Conservation (phyloP, 1,284 basidiomycete species). For the Phellinidium pouzarii region DNA sequence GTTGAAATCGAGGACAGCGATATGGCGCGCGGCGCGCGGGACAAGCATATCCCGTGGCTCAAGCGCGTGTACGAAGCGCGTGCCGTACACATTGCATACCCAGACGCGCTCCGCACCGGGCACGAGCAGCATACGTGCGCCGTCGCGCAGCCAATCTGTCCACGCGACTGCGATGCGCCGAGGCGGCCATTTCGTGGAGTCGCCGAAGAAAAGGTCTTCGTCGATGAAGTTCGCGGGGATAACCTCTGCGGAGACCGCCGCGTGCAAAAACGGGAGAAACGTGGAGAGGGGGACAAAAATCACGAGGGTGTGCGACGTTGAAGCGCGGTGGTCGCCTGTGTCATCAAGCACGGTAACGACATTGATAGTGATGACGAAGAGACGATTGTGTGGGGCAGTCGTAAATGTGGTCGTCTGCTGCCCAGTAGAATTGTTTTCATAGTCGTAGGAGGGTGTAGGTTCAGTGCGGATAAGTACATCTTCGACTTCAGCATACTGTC, state of each 20-base stretch:
- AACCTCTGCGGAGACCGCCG: slow-evolving; percentile 16
- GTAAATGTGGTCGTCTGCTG: slow-evolving; percentile 41
- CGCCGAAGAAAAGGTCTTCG: not conserved
- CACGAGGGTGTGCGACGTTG: slow-evolving; percentile 25
- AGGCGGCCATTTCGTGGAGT: not conserved
- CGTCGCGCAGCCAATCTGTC: slow-evolving; percentile 45
- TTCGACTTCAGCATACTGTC: slow-evolving; percentile 24
- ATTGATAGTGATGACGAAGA: slow-evolving; percentile 44
- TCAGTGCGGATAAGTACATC: slow-evolving; percentile 48
- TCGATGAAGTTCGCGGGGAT: slow-evolving; percentile 5
- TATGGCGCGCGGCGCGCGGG: slow-evolving; percentile 12
- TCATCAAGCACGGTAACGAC: slow-evolving; percentile 24
- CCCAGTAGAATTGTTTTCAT: slow-evolving; percentile 16
- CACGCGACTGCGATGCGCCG: slow-evolving; percentile 28
- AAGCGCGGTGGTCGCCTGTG: slow-evolving; percentile 23
- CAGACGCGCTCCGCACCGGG: slow-evolving; percentile 35
- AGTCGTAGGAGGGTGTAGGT: slow-evolving; percentile 42
- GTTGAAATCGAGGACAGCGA: slow-evolving; percentile 49
- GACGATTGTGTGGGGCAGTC: slow-evolving; percentile 35
- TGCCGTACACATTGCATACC: slow-evolving; percentile 56
- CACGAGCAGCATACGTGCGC: slow-evolving; percentile 36
- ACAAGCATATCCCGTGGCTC: slow-evolving; percentile 18
- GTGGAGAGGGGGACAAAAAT: slow-evolving; percentile 45
- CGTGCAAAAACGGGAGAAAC: slow-evolving; percentile 29
- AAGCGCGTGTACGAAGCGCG: slow-evolving; percentile 33